Conservation (phyloP, 805 yeast genomes). For the Cyberlindnera misumaiensis region DNA sequence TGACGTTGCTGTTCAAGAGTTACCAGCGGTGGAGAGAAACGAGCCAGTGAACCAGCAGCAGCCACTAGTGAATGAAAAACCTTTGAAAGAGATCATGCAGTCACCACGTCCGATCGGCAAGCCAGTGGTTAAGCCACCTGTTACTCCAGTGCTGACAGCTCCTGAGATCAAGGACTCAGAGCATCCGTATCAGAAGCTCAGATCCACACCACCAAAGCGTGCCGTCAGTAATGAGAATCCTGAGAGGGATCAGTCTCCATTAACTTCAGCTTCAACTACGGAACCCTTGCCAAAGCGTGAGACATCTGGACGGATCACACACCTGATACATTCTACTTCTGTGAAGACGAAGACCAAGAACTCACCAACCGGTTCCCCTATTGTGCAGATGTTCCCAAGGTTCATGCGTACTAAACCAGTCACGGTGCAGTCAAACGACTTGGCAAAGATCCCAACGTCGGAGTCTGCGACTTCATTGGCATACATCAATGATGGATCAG, state of each 20-base stretch:
- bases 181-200: neutral
- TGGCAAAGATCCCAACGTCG: slow-evolving; percentile 13
- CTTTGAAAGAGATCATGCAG: no score
- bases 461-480: slow-evolving; percentile 19
- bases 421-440: neutral
- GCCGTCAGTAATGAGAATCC: no score
- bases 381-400: slow-evolving; percentile 18
- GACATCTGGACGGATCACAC: no score
- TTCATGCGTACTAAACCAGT: slow-evolving; percentile 14
- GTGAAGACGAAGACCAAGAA: slow-evolving; percentile 4
- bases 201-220: neutral
- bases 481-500: slow-evolving; percentile 23
- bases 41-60: no score
- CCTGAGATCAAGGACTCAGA: no score
- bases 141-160: no score
- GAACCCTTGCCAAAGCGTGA: neutral
- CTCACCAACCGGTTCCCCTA: slow-evolving; percentile 20
- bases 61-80: no score
- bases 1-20: no score
- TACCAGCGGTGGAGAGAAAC: no score
- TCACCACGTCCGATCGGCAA: no score
- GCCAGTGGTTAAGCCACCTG: no score
- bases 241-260: neutral
- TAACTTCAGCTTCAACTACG: neutral
- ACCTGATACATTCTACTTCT: no score